A percentile compares a stretch with the other conserved stretches of the same genome.
Evolutionary conservation across 2,329 filamentous ascomycete species (phyloP).

Genomic region (Rutstroemia sp.): DNA sequence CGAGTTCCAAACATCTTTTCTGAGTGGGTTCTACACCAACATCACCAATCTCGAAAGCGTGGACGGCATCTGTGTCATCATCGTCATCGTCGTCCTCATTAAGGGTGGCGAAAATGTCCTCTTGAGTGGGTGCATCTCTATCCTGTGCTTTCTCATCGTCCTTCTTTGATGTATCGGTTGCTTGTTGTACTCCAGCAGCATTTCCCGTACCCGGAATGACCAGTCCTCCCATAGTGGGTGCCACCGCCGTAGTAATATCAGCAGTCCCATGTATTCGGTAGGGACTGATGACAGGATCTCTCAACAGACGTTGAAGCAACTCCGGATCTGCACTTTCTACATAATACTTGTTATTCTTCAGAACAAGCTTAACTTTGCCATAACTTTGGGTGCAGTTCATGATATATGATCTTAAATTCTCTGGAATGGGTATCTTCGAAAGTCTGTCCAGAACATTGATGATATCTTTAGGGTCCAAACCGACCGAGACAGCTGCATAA

Average conservation of each 20-base stretch:
- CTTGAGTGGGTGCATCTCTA: slow-evolving; percentile 47
- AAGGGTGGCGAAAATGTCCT: slow-evolving; percentile 62
- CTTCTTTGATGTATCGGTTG: slow-evolving; percentile 37
- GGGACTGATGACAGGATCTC: slow-evolving; percentile 73
- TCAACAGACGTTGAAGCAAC: slow-evolving; percentile 79
- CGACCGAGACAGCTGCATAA: slow-evolving; percentile 91
- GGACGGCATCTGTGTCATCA: slow-evolving; percentile 79
- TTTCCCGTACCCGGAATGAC: slow-evolving; percentile 94
- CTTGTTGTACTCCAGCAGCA: slow-evolving; percentile 80
- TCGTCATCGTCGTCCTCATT: slow-evolving; percentile 78
- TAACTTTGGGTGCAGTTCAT: slow-evolving; percentile 77
- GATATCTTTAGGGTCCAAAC: slow-evolving; percentile 83
- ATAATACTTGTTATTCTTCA: slow-evolving; percentile 92
- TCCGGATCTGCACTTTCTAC: slow-evolving; percentile 85
- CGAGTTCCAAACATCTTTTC: slow-evolving; percentile 80
- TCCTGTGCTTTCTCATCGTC: slow-evolving; percentile 37
- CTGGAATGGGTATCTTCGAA: slow-evolving; percentile 79
- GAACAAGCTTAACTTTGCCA: slow-evolving; percentile 89
- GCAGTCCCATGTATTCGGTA: slow-evolving; percentile 63
- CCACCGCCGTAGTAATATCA: slow-evolving; percentile 71
- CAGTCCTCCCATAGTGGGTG: slow-evolving; percentile 77
- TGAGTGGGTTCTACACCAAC: slow-evolving; percentile 79
- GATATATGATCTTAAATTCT: slow-evolving; percentile 71
- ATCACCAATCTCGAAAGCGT: slow-evolving; percentile 86
- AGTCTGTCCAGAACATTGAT: slow-evolving; percentile 82